Evolutionary conservation across 139 green algal genomes (phyloP).

Genomic region (Chlorella vulgaris): DNA sequence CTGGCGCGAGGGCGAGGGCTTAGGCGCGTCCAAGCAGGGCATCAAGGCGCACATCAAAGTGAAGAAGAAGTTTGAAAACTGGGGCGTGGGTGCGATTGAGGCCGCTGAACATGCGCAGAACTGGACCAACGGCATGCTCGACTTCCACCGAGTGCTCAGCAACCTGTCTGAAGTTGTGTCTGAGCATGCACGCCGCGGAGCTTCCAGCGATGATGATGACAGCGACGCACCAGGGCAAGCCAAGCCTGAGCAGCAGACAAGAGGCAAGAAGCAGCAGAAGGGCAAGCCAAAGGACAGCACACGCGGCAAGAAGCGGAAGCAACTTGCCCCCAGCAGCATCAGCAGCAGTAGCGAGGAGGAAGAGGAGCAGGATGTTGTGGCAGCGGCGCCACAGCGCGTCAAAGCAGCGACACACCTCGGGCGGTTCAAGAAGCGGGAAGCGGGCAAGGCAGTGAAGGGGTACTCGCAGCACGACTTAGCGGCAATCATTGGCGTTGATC

Average conservation of each 20-base stretch:
- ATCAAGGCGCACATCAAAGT: conserved; percentile 86
- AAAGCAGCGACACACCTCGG: conserved; percentile 65
- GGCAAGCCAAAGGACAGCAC: not conserved
- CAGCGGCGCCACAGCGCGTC: conserved; percentile 13
- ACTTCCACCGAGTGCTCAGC: conserved; percentile 73
- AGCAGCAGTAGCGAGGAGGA: not conserved
- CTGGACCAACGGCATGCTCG: conserved; percentile 78
- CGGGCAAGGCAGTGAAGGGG: conserved; percentile 69
- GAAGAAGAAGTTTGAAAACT: conserved; percentile 86
- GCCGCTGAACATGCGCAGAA: conserved; percentile 49
- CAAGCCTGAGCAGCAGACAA: conserved; percentile 25
- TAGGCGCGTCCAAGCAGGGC: conserved; percentile 81
- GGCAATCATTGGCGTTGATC: conserved; percentile 73
- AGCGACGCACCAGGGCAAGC: not conserved
- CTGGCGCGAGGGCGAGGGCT: conserved; percentile 84
- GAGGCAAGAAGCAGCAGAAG: conserved; percentile 5
- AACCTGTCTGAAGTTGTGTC: conserved; percentile 70
- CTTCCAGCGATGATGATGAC: conserved; percentile 18
- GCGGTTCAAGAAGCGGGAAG: conserved; percentile 70
- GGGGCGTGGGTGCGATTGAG: conserved; percentile 76
- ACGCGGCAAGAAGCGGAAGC: conserved; percentile 28
- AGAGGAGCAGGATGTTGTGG: not conserved
- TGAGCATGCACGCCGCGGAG: conserved; percentile 32
- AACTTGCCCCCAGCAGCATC: not conserved
- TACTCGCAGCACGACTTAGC: conserved; percentile 81